A percentile compares a stretch with the other conserved stretches of the same genome.
Evolutionary conservation across 139 green algal genomes (phyloP).

Genomic region (Chlorella sp.): DNA sequence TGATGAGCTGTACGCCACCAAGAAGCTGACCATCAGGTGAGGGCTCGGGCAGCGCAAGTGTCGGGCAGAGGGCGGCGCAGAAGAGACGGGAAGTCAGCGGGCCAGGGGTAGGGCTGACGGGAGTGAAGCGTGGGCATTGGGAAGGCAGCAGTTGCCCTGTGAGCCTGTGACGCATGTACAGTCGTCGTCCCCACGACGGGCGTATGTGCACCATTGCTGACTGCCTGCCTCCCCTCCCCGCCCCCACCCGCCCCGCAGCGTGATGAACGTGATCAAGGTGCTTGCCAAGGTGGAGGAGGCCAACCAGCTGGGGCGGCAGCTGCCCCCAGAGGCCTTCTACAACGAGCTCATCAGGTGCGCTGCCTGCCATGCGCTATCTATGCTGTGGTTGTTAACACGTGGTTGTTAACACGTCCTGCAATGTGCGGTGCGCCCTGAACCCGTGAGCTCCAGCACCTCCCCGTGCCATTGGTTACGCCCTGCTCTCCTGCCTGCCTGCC

Average conservation of each 20-base stretch:
- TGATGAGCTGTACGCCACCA: slow-evolving; percentile 85
- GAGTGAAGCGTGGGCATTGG: too few relatives aligned
- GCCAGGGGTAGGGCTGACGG: too few relatives aligned
- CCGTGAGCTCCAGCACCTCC: neutral
- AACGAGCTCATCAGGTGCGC: slow-evolving; percentile 86
- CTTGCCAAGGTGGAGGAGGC: slow-evolving; percentile 85
- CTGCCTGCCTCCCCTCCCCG: neutral
- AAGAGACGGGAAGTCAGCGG: neutral
- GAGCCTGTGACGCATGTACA: too few relatives aligned
- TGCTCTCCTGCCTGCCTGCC: neutral
- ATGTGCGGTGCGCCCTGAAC: neutral
- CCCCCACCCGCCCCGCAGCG: slow-evolving; percentile 5
- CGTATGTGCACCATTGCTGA: neutral
- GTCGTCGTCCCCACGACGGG: too few relatives aligned
- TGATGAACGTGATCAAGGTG: slow-evolving; percentile 94
- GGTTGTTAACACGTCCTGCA: too few relatives aligned
- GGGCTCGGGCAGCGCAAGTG: neutral
- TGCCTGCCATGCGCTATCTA: too few relatives aligned
- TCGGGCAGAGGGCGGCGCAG: neutral
- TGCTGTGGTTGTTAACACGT: too few relatives aligned
- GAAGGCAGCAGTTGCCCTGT: too few relatives aligned
- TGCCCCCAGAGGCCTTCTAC: slow-evolving; percentile 91
- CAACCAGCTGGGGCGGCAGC: slow-evolving; percentile 73
- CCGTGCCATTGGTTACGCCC: too few relatives aligned
- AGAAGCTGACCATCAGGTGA: slow-evolving; percentile 82